Evolutionary conservation across 108 stramenopile genomes (phyloP).

Genomic region (Fistulifera solaris): DNA sequence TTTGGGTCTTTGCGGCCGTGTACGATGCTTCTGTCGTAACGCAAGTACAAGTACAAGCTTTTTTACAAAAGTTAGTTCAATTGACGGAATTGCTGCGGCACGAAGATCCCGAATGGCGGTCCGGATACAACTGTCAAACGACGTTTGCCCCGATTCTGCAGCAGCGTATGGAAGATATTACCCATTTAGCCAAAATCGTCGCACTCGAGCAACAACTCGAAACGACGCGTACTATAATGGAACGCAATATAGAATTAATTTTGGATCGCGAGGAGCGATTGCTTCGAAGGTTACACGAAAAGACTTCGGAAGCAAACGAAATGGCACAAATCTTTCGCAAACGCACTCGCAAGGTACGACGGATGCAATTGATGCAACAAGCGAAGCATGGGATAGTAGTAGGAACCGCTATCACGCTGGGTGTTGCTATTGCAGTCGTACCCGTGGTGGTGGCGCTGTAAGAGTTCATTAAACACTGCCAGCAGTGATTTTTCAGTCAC

Average conservation of each 20-base stretch:
- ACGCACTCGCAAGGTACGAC: slow-evolving; percentile 30
- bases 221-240: slow-evolving; percentile 46
- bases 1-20: slow-evolving; percentile 56
- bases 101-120: slow-evolving; percentile 32
- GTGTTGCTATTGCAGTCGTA: slow-evolving; percentile 38
- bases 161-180: slow-evolving; percentile 58
- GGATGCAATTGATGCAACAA: slow-evolving; percentile 55
- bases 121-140: slow-evolving; percentile 30
- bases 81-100: slow-evolving; percentile 43
- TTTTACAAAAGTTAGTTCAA: slow-evolving; percentile 52
- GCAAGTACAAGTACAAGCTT: slow-evolving; percentile 32
- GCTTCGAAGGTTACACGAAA: slow-evolving; percentile 26
- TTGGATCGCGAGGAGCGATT: slow-evolving; percentile 45
- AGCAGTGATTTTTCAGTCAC: too few species aligned
- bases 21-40: slow-evolving; percentile 29
- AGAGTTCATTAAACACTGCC: too few species aligned
- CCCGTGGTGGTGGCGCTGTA: slow-evolving; percentile 50
- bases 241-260: slow-evolving; percentile 42
- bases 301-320: slow-evolving; percentile 24
- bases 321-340: slow-evolving; percentile 58
- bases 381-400: slow-evolving; percentile 62
- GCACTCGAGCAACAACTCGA: slow-evolving; percentile 39
- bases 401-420: slow-evolving; percentile 57
- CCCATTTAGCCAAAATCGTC: slow-evolving; percentile 32
- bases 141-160: slow-evolving; percentile 56